Percentiles rank a stretch among this genome's conserved stretches.
These are phyloP conservation scores for Podospora fimiseda DNA, from an alignment of 495 filamentous ascomycete genomes.

Conservation along the genomic window DNA sequence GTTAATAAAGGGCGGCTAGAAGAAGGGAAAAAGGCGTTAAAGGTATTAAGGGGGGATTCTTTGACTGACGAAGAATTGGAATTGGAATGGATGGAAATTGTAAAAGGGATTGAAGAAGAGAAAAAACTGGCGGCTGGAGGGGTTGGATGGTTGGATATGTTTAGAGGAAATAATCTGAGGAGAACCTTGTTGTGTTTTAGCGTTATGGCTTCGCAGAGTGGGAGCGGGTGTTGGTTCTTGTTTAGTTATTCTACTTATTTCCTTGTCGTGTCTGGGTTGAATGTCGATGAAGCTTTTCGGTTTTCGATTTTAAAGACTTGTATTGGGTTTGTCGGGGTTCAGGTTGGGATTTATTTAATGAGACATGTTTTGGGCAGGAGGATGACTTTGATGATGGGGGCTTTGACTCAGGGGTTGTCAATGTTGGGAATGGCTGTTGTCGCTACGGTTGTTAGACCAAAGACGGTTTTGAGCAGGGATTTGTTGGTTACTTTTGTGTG, in stretches of 20 bases:
- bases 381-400: constrained; percentile 30
- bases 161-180: constrained; percentile 32
- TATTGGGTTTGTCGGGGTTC: constrained; percentile 35
- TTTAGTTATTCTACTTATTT: constrained; percentile 40
- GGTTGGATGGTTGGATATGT: constrained; percentile 31
- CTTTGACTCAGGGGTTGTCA: constrained; percentile 24
- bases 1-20: constrained; percentile 40
- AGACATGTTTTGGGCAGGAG: constrained; percentile 33
- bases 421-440: constrained; percentile 33
- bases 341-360: constrained; percentile 35
- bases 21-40: constrained; percentile 40
- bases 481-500: constrained; percentile 4
- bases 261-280: constrained; percentile 32
- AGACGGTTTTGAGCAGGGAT: neutral
- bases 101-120: constrained; percentile 33
- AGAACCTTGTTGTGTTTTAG: constrained; percentile 35
- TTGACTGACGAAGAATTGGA: constrained; percentile 31
- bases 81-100: constrained; percentile 37
- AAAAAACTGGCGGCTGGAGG: constrained; percentile 25
- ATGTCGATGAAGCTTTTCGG: constrained; percentile 33
- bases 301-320: constrained; percentile 34
- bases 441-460: constrained; percentile 16
- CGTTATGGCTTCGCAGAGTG: constrained; percentile 30
- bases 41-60: constrained; percentile 28
- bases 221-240: constrained; percentile 34